phyloP scores from a whole-genome alignment of 495 filamentous ascomycete genomes.

The Immersiella caudata region DNA sequence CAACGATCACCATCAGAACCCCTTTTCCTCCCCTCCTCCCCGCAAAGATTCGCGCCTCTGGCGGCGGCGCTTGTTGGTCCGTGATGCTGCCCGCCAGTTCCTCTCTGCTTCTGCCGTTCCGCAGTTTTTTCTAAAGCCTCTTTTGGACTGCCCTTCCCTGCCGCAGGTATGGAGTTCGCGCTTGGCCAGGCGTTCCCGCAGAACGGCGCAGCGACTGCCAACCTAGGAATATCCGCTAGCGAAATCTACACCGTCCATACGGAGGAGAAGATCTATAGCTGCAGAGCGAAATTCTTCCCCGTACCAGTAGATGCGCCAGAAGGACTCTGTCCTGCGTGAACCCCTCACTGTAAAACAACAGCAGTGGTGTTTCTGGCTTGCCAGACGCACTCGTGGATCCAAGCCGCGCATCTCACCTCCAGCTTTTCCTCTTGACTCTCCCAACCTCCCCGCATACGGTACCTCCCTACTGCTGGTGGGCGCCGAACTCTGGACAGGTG shows the following conservation, averaged over 20 bases:
- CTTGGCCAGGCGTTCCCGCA: neutral
- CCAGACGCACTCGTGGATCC: too few relatives aligned
- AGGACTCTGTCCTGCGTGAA: too few relatives aligned
- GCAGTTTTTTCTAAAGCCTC: neutral
- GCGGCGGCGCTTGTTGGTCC: neutral
- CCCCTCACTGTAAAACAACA: too few relatives aligned
- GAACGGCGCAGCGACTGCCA: neutral
- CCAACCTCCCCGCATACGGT: too few relatives aligned
- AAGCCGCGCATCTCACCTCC: too few relatives aligned
- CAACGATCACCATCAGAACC: neutral
- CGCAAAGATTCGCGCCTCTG: neutral
- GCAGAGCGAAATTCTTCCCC: too few relatives aligned
- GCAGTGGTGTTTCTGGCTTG: too few relatives aligned
- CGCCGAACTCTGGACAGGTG: neutral
- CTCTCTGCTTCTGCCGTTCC: neutral
- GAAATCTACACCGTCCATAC: too few relatives aligned
- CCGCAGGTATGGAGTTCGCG: neutral
- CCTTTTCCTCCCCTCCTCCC: neutral
- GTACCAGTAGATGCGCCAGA: too few relatives aligned
- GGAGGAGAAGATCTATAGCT: too few relatives aligned
- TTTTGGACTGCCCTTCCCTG: neutral
- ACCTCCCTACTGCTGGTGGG: neutral
- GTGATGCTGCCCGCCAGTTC: neutral
- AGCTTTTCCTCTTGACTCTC: too few relatives aligned
- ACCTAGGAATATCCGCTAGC: neutral